Evolutionary conservation across 129 eudicot genomes (phyloP).

Genomic region (Mikania micrantha): DNA sequence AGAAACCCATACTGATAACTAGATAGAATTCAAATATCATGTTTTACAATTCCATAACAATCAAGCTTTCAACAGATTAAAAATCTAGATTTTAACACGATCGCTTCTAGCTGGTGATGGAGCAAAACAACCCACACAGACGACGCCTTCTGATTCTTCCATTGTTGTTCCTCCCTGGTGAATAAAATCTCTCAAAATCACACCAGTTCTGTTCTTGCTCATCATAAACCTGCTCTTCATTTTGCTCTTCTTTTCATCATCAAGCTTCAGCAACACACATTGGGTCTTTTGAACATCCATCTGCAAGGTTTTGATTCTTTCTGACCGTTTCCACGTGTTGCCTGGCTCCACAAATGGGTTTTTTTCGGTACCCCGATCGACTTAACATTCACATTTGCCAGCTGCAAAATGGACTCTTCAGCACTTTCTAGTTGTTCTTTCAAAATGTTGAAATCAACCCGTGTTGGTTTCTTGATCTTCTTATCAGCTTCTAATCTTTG

Average conservation of each 20-base stretch:
- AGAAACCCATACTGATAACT: no score
- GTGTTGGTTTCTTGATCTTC: slow-evolving; percentile 30
- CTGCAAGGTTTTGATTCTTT: slow-evolving; percentile 71
- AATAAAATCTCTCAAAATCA: slow-evolving; percentile 64
- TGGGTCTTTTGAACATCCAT: slow-evolving; percentile 74
- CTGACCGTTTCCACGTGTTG: slow-evolving; percentile 64
- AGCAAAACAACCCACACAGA: slow-evolving; percentile 69
- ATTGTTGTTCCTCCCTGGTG: slow-evolving; percentile 47
- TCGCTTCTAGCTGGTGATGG: slow-evolving; percentile 35
- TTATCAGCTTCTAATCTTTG: slow-evolving; percentile 46
- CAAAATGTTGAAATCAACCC: slow-evolving; percentile 54
- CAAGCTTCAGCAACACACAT: slow-evolving; percentile 53
- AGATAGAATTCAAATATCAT: no score
- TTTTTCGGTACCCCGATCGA: slow-evolving; percentile 47
- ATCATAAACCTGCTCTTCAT: slow-evolving; percentile 40
- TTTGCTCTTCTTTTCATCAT: slow-evolving; percentile 58
- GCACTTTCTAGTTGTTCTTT: slow-evolving; percentile 63
- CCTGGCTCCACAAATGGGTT: slow-evolving; percentile 41
- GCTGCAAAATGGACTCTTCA: slow-evolving; percentile 52
- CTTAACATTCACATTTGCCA: slow-evolving; percentile 47
- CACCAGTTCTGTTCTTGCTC: slow-evolving; percentile 49
- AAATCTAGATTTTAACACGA: slow-evolving; percentile 10
- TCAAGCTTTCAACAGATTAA: slow-evolving; percentile 7
- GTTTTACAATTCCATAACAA: neutral
- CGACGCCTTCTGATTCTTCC: slow-evolving; percentile 47